Evolutionary conservation across 2,329 filamentous ascomycete species (phyloP).

Genomic region (Epichloe glyceriae): DNA sequence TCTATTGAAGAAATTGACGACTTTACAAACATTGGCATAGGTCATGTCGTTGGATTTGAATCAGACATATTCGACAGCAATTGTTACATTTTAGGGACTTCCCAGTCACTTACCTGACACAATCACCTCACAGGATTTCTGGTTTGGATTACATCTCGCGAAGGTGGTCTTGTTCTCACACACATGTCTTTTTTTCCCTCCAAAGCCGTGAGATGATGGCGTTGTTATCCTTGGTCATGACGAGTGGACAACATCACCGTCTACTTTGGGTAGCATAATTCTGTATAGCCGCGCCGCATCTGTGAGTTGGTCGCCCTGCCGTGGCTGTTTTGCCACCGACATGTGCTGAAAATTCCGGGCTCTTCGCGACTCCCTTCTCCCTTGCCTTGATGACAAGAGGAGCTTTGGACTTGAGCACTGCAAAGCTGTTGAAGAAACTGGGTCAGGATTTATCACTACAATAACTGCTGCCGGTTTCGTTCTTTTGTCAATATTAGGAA

Average conservation of each 20-base stretch:
- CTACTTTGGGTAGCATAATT: constrained; percentile 4
- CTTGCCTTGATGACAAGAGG: background rate
- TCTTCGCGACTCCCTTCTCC: background rate
- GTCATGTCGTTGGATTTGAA: constrained; percentile 19
- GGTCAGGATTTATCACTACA: background rate
- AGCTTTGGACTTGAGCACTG: background rate
- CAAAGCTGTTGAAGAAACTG: background rate
- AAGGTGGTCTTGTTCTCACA: constrained; percentile 8
- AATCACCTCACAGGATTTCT: constrained; percentile 12
- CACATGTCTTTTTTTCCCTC: background rate
- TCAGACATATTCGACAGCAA: constrained; percentile 39
- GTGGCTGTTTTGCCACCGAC: background rate
- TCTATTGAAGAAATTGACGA: constrained; percentile 3
- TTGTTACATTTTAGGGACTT: constrained; percentile 50
- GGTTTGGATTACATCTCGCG: constrained; percentile 9
- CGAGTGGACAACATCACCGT: background rate
- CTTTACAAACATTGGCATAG: constrained; percentile 5
- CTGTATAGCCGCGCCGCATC: background rate
- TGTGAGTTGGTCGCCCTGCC: background rate
- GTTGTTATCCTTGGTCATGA: constrained; percentile 7
- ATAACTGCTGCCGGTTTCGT: background rate
- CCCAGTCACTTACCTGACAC: constrained; percentile 25
- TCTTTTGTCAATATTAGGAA: background rate
- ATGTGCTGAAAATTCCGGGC: background rate
- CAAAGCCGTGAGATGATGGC: background rate